phyloP scores from a whole-genome alignment of 2,329 filamentous ascomycete genomes.

The Arthrobotrys sinensis region DNA sequence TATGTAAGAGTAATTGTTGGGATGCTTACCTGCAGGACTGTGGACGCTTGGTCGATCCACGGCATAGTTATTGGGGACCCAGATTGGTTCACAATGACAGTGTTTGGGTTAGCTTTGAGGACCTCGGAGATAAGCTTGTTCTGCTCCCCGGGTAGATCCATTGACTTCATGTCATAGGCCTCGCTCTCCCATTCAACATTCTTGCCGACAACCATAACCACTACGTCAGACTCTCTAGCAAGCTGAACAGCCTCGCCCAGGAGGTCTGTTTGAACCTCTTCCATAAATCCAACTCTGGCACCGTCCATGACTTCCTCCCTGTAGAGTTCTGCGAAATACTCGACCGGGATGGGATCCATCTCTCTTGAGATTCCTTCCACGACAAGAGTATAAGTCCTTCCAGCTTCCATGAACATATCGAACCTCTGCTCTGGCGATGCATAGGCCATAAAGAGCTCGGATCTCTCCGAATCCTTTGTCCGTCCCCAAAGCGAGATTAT shows the following conservation, averaged over 20 bases:
- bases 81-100: constrained; percentile 82
- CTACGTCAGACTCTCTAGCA: constrained; percentile 80
- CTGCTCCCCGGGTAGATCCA: constrained; percentile 73
- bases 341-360: constrained; percentile 64
- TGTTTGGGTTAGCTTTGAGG: constrained; percentile 77
- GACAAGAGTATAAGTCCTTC: constrained; percentile 63
- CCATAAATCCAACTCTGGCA: constrained; percentile 65
- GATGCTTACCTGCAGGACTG: constrained; percentile 65
- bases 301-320: constrained; percentile 66
- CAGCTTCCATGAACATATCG: constrained; percentile 64
- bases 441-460: constrained; percentile 65
- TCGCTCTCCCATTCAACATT: constrained; percentile 71
- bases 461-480: constrained; percentile 64
- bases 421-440: constrained; percentile 64
- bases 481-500: constrained; percentile 65
- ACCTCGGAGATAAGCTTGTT: constrained; percentile 77
- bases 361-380: constrained; percentile 65
- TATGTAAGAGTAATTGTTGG: constrained; percentile 21
- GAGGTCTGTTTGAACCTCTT: constrained; percentile 67
- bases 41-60: constrained; percentile 73
- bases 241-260: constrained; percentile 75
- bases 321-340: constrained; percentile 64
- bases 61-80: constrained; percentile 83
- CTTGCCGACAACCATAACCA: constrained; percentile 82
- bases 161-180: constrained; percentile 71